Base-by-base conservation (phyloP, 805 yeast species). In the Candida methanosorbosa region DNA sequence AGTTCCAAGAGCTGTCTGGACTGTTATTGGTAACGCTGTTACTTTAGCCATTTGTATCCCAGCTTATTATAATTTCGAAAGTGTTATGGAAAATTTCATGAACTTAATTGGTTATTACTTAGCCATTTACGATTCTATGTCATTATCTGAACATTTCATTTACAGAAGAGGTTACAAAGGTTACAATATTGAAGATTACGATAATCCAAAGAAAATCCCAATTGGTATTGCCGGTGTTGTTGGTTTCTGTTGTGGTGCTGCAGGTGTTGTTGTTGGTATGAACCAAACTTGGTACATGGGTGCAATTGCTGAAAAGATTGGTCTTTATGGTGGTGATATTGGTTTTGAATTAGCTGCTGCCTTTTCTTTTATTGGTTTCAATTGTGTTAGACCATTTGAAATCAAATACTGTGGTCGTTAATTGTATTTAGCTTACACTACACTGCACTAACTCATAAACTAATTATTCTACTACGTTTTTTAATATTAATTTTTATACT, bases 31-130 rank as follows among this genome's bases (percentile, higher is more conserved):
- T 51, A 81, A 84, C 60, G 76, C 71, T 42, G 72, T 75, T 32
- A 75, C 90, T 24, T 70, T 88, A 57, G 96, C 87, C 34, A 80
- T 88, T 51, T 76, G 94, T 50, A 87, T 87, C 46, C 94, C 95
- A 32, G 95, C 84, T 33, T 82, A 80, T 65, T 80, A 81, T 66
- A 56, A 70, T 42, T 86, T 88, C 58, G 73, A 68, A 38, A 48
- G 56, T 3, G 87, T 83, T 49, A 81, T 88, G 81, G 68, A 71
- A 39, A 76, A 84, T 63, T 88, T 88, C 63, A 86, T 88, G 96
- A 78, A 84, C 64, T 64, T 87, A 56, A 86, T 88, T 58, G 90
- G 84, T 45, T 88, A 88, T 70, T 87, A 90, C 74, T 69, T 87
- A 54, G 84, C 94, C 40, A 80, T 87, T 50, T 88, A 87, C 63